These are phyloP conservation scores for Capsella rubella DNA, from an alignment of 441 rosid species.

Conservation along the genomic window DNA sequence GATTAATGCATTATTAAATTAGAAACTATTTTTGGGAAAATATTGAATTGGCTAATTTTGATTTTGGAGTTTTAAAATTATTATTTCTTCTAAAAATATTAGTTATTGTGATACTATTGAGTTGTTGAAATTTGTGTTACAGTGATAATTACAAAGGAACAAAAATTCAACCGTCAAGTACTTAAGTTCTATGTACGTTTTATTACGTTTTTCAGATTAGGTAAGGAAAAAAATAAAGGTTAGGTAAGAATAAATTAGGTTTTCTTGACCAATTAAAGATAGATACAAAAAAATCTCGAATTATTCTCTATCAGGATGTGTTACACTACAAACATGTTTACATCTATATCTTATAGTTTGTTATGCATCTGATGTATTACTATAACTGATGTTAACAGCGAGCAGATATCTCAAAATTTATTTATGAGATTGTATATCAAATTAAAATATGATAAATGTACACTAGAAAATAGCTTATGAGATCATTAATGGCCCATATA, in stretches of 20 bases:
- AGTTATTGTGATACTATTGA: not conserved
- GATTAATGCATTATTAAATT: conserved; percentile 3
- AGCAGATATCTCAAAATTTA: no score
- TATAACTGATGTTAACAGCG: no score
- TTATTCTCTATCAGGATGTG: no score
- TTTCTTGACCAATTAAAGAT: not conserved
- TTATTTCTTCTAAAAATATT: not conserved
- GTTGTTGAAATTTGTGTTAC: not conserved
- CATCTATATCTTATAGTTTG: no score
- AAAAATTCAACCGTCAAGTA: not conserved
- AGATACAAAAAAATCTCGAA: no score
- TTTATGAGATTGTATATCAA: no score
- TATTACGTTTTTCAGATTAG: not conserved
- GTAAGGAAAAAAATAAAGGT: not conserved
- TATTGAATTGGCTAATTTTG: not conserved
- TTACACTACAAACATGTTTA: no score
- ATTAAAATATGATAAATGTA: no score
- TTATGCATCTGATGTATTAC: no score
- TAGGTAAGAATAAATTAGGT: not conserved
- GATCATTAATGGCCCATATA: no score
- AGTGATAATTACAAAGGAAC: not conserved
- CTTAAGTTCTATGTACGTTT: not conserved
- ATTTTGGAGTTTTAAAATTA: not conserved
- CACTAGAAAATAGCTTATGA: no score
- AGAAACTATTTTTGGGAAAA: conserved; percentile 1